These are phyloP conservation scores for Pseudogymnoascus sp. DNA, from an alignment of 2,329 filamentous ascomycete genomes.

Conservation along the genomic window DNA sequence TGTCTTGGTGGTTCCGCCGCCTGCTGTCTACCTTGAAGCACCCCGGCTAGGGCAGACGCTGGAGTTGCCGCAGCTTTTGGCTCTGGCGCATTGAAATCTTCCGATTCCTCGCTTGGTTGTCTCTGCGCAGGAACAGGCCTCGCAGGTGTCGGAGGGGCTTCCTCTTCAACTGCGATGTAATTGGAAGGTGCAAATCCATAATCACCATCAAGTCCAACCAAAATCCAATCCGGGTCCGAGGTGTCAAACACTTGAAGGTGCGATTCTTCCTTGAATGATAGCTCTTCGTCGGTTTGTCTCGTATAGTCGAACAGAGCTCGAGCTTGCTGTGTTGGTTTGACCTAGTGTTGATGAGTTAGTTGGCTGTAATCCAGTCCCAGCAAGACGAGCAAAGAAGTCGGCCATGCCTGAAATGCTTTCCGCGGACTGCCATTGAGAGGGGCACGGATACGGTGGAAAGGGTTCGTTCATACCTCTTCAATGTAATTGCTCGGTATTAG, in stretches of 20 bases:
- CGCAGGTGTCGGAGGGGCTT: conserved; percentile 22
- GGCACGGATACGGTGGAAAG: neutral
- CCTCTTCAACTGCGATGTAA: conserved; percentile 69
- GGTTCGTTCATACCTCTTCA: conserved; percentile 63
- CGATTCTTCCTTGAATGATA: conserved; percentile 89
- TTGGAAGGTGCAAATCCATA: conserved; percentile 95
- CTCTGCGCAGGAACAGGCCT: conserved; percentile 17
- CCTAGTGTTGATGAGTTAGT: conserved; percentile 39
- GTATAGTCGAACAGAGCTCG: conserved; percentile 98
- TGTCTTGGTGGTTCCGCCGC: conserved; percentile 40
- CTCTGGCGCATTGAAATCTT: conserved; percentile 6
- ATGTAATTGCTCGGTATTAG: conserved; percentile 88
- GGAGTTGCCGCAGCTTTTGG: conserved; percentile 22
- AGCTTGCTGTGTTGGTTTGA: conserved; percentile 61
- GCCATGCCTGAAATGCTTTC: neutral
- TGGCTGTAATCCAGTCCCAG: neutral
- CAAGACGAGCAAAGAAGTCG: neutral
- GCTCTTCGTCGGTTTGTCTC: conserved; percentile 92
- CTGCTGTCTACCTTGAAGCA: conserved; percentile 40
- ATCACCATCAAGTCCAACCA: conserved; percentile 77
- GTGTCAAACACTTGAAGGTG: conserved; percentile 79
- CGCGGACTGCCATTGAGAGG: conserved; percentile 6
- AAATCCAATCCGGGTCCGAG: conserved; percentile 91
- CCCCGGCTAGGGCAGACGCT: conserved; percentile 46
- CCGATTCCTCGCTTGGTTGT: conserved; percentile 4